Conservation (phyloP, 768 basidiomycete genomes). For the Trametes maxima region DNA sequence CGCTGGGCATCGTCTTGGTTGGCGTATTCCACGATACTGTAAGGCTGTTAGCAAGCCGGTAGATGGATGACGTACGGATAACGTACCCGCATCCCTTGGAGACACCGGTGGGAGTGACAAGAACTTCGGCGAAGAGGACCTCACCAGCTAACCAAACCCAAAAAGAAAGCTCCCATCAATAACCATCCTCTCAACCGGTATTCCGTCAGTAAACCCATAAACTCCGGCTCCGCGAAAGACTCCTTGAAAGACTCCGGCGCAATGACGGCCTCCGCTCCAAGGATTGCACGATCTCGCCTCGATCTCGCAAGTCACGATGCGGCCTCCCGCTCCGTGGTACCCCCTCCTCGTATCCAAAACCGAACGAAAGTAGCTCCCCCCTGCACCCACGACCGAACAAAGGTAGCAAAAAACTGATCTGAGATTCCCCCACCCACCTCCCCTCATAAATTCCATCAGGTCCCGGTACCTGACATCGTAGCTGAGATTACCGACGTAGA, state of each 20-base stretch:
- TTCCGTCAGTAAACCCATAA: constrained; percentile 48
- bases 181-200: constrained; percentile 75
- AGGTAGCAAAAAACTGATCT: constrained; percentile 54
- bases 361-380: constrained; percentile 30
- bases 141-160: constrained; percentile 94
- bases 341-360: constrained; percentile 8
- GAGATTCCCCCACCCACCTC: constrained; percentile 95
- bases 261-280: constrained; percentile 13
- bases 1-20: constrained; percentile 88
- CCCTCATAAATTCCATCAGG: constrained; percentile 99
- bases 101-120: constrained; percentile 93
- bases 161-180: constrained; percentile 94
- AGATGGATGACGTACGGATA: constrained; percentile 1
- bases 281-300: constrained; percentile 13
- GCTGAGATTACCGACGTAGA: constrained; percentile 98
- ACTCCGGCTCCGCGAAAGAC: constrained; percentile 23
- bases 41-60: constrained; percentile 14
- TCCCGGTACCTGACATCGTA: constrained; percentile 99
- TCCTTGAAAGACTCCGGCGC: constrained; percentile 21
- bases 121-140: constrained; percentile 99
- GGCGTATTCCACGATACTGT: constrained; percentile 93
- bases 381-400: constrained; percentile 10
- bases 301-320: constrained; percentile 4
- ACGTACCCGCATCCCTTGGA: constrained; percentile 99
- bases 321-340: constrained; percentile 2